Base-by-base conservation (phyloP, 345 rosid genomes). In the Populus alba region DNA sequence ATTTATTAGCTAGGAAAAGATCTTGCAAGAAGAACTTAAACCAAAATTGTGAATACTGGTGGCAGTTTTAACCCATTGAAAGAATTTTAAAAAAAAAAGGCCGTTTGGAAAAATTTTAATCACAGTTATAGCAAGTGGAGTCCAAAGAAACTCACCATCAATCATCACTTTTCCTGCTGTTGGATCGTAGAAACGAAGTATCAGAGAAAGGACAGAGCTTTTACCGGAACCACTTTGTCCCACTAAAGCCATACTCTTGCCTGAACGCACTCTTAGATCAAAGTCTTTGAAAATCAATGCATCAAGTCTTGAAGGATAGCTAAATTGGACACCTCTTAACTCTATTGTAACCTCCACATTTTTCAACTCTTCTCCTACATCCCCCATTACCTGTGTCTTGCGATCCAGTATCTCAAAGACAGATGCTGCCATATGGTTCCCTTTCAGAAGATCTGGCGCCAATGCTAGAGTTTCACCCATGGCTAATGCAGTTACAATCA, bases 181-280 rank as follows among this genome's bases (percentile, higher is more conserved):
- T 35, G 99, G 98, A 68, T 94, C 98, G 53, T 96, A 96, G 85
- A 94, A 96, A 63, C 97, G 91, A 51, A 94, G 97, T 55, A 94
- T 87, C 66, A 96, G 95, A 39, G 97, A 78, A 76, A 96, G 86
- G 70, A 96, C 95, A 0, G 98, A 88, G 83, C 97, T 94, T 90
- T 96, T 96, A 7, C 99, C 99, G 0, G 97, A 96, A 0, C 99
- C 99, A 77, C 98, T 96, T 71, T 94, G 98, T 61, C 99, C 98
- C 12, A 96, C 97, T 20, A 96, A 84, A 20, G 99, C 98, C 89
- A 96, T 88, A 85, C 89, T 94, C 84, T 90, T 89, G 39, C 97
- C 98, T 1, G 93, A 53, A 18, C 75, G 88, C 43, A 92, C 95
- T 79, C 72, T 85, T 9, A 96, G 86, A 86, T 92, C 83, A 9